These are phyloP conservation scores for Aspergillus coremiiformis DNA, from an alignment of 495 filamentous ascomycete genomes.

Conservation along the genomic window DNA sequence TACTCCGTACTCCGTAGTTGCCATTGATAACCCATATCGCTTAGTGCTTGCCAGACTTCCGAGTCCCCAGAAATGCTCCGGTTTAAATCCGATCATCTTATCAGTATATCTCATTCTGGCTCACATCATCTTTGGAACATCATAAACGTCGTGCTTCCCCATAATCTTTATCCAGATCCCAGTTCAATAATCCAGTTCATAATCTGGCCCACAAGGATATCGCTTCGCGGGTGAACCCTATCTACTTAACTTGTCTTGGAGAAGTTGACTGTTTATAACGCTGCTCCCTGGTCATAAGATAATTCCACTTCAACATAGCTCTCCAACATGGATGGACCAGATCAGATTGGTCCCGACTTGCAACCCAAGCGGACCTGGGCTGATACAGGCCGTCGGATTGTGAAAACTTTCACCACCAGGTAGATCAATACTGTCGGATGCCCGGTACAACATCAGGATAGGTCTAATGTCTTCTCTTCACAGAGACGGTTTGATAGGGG, in stretches of 20 bases:
- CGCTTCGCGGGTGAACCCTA: too few species aligned
- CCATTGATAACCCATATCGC: conserved; percentile 6
- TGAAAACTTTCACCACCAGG: conserved; percentile 44
- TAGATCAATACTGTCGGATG: conserved; percentile 16
- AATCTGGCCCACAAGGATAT: too few species aligned
- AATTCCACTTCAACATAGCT: too few species aligned
- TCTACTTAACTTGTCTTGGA: too few species aligned
- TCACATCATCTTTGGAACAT: too few species aligned
- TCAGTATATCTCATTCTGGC: too few species aligned
- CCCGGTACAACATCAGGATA: not conserved
- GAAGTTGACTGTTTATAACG: not conserved
- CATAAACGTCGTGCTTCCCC: not conserved
- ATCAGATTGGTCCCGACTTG: conserved; percentile 44
- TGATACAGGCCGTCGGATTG: conserved; percentile 29
- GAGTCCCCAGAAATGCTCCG: not conserved
- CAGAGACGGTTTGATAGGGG: conserved; percentile 68
- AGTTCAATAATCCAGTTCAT: not conserved
- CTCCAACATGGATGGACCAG: conserved; percentile 39
- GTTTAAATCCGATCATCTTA: too few species aligned
- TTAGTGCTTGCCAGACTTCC: too few species aligned
- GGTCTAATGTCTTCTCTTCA: conserved; percentile 24
- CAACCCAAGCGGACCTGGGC: conserved; percentile 32
- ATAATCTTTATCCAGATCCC: not conserved
- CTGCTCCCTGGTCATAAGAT: not conserved
- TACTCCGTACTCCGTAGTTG: too few species aligned